Evolutionary conservation across 2,329 filamentous ascomycete genomes (phyloP).

Genomic region (Penicillium oxalicum): DNA sequence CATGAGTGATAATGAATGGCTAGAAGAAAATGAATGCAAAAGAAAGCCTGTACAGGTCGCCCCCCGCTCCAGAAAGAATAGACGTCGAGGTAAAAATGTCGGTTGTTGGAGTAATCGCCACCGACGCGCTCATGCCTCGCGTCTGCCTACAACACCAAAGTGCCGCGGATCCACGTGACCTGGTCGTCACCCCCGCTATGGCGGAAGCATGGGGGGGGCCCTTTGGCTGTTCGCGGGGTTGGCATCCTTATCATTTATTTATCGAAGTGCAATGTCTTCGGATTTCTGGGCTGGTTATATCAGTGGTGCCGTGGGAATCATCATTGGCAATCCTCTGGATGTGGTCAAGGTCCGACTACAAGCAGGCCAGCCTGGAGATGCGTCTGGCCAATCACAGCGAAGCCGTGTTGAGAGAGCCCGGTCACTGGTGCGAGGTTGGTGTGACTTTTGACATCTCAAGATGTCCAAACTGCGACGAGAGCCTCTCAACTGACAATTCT

Average conservation of each 20-base stretch:
- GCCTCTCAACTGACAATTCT: not conserved
- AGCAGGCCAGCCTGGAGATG: constrained; percentile 44
- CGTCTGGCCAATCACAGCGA: constrained; percentile 19
- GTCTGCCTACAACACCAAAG: constrained; percentile 28
- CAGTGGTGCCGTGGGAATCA: constrained; percentile 76
- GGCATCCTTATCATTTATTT: constrained; percentile 2
- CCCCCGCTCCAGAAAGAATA: constrained; percentile 2
- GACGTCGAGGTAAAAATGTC: not conserved
- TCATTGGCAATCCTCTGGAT: constrained; percentile 83
- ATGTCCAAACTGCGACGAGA: not conserved
- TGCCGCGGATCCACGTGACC: constrained; percentile 29
- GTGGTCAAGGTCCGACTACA: constrained; percentile 76
- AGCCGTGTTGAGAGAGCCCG: constrained; percentile 30
- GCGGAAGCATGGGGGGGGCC: constrained; percentile 5
- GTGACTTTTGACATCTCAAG: not conserved
- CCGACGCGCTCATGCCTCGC: constrained; percentile 20
- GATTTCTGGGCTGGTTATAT: constrained; percentile 94
- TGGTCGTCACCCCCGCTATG: constrained; percentile 8
- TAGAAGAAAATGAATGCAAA: not conserved
- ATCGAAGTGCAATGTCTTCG: constrained; percentile 57
- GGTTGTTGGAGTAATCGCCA: constrained; percentile 7
- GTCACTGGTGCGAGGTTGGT: constrained; percentile 37
- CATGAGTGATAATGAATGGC: not conserved
- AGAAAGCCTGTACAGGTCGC: constrained; percentile 5
- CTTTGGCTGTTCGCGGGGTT: not conserved